phyloP scores from a whole-genome alignment of 305 asterid species.

The Fraxinus xanthoxyloides region DNA sequence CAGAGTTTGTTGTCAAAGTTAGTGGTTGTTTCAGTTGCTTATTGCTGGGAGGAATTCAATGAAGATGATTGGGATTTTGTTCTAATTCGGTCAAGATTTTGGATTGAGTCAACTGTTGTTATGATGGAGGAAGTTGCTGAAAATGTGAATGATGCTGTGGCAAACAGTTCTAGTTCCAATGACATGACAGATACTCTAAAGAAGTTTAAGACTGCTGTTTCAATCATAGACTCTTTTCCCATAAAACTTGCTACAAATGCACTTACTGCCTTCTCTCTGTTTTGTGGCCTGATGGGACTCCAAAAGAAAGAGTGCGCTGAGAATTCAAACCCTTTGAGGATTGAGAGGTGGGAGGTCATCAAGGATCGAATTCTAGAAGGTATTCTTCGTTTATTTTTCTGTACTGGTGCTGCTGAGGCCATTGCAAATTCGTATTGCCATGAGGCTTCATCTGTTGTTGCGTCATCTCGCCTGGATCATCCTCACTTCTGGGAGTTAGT shows the following conservation, averaged over 20 bases:
- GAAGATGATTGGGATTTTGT: constrained; percentile 95
- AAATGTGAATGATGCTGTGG: constrained; percentile 50
- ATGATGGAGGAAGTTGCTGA: constrained; percentile 86
- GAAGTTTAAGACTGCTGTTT: constrained; percentile 47
- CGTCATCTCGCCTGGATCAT: constrained; percentile 68
- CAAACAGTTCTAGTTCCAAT: constrained; percentile 29
- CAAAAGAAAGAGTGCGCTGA: constrained; percentile 44
- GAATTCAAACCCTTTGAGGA: constrained; percentile 41
- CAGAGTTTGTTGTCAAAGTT: constrained; percentile 75
- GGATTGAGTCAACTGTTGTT: constrained; percentile 85
- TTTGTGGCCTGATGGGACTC: constrained; percentile 44
- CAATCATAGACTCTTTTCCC: constrained; percentile 43
- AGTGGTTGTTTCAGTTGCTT: constrained; percentile 69
- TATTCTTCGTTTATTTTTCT: constrained; percentile 83
- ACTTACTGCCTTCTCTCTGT: constrained; percentile 72
- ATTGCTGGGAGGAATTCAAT: constrained; percentile 85
- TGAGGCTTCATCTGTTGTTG: constrained; percentile 67
- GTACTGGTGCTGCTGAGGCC: constrained; percentile 82
- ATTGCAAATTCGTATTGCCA: constrained; percentile 46
- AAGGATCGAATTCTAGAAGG: constrained; percentile 81
- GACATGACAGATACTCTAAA: constrained; percentile 41
- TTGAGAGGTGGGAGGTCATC: constrained; percentile 71
- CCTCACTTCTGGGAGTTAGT: constrained; percentile 83
- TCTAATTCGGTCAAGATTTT: constrained; percentile 75
- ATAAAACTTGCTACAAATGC: constrained; percentile 78